Percentiles rank a stretch among this genome's conserved stretches.
Evolutionary conservation across 257 asterid species (phyloP).

Genomic region (Avicennia marina): DNA sequence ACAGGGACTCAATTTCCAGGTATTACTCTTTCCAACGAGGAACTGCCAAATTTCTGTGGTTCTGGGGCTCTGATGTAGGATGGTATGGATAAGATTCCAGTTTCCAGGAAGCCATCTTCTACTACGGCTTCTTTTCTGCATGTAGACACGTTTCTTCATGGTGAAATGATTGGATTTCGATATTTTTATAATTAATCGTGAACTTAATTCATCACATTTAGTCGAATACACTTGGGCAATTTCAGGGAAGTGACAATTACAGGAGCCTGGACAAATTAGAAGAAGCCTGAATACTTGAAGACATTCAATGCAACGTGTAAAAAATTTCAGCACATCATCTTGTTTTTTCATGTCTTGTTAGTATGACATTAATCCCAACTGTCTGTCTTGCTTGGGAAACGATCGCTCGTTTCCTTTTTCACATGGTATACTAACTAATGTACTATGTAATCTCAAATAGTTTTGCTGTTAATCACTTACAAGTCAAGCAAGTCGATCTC

Average conservation of each 20-base stretch:
- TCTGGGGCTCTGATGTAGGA: constrained; percentile 13
- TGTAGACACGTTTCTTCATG: constrained; percentile 10
- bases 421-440: no score
- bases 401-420: no score
- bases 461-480: no score
- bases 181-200: neutral
- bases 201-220: neutral
- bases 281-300: neutral
- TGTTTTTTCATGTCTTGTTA: neutral
- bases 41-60: constrained; percentile 19
- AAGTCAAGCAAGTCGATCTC: no score
- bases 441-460: no score
- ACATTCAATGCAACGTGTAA: neutral
- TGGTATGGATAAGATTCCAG: constrained; percentile 15
- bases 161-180: neutral
- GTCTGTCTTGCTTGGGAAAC: no score
- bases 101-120: constrained; percentile 21
- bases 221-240: neutral
- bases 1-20: constrained; percentile 22
- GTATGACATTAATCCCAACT: neutral
- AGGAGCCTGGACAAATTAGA: neutral
- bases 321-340: neutral
- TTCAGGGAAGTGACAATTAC: neutral
- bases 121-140: constrained; percentile 22
- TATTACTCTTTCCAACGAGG: constrained; percentile 19